Percentiles rank a stretch among this genome's conserved stretches.
phyloP scores from a whole-genome alignment of 129 eudicot genomes.

The Pseudognaphalium luteoalbum region DNA sequence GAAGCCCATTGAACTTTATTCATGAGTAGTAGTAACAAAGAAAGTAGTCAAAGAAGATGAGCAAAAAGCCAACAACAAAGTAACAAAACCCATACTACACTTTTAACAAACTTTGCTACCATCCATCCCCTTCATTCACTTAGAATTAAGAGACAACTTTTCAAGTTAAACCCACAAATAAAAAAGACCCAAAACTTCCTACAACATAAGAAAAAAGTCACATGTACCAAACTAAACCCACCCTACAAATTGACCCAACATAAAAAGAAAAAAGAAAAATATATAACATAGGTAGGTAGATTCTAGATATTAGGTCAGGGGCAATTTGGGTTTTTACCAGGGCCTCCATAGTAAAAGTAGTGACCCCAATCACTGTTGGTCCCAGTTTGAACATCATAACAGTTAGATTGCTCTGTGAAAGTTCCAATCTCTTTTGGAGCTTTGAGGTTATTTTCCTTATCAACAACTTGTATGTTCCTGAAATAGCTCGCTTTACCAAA shows the following conservation, averaged over 20 bases:
- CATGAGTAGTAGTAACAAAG: neutral
- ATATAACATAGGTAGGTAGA: conserved; percentile 39
- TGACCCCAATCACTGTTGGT: conserved; percentile 88
- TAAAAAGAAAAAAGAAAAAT: conserved; percentile 23
- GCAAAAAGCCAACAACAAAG: conserved; percentile 22
- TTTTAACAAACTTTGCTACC: conserved; percentile 50
- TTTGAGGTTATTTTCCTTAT: conserved; percentile 68
- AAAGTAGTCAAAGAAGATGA: conserved; percentile 17
- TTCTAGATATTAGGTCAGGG: conserved; percentile 35
- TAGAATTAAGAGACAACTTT: conserved; percentile 32
- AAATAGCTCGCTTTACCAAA: conserved; percentile 82
- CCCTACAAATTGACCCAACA: conserved; percentile 36
- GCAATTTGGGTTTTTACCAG: conserved; percentile 81
- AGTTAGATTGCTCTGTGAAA: conserved; percentile 83
- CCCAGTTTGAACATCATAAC: conserved; percentile 84
- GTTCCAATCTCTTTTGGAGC: conserved; percentile 77
- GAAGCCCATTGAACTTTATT: conserved; percentile 12
- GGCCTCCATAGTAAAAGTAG: conserved; percentile 88
- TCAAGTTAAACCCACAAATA: conserved; percentile 29
- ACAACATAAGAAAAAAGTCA: conserved; percentile 39
- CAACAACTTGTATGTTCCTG: conserved; percentile 83
- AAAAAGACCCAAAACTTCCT: conserved; percentile 52
- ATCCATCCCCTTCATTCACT: conserved; percentile 40
- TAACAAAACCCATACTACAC: conserved; percentile 24
- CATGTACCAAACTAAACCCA: conserved; percentile 38